Evolutionary conservation across 352 stramenopile species (phyloP), one percentile per base, ranked within the genome.

Genomic region (Phytophthora fragariaefolia): DNA sequence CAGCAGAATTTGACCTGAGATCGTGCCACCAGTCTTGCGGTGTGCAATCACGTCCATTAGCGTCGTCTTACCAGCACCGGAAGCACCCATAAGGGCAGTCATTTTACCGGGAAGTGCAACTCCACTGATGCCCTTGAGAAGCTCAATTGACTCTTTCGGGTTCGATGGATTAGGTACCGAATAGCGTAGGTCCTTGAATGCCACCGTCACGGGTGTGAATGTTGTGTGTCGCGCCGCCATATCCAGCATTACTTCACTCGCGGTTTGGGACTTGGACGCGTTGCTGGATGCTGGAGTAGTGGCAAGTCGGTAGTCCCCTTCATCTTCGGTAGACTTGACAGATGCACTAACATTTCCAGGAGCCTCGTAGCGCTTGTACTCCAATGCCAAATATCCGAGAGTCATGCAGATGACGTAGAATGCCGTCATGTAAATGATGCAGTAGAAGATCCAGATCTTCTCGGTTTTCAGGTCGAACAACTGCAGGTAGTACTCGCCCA

Each of bases 31-130:
- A 17, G 75, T 90, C 69, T 98, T 98, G 42, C 92, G 75, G 22
- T 92, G 66, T 6, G 92, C 87, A 47, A 98, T 90, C 7, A 98
- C 91, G 74, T 98, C 91, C 62, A 67, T 56, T 15, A 61, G 13
- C n/a, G 51, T 61, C 2, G 59, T 67, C 30, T 67, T 61, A 38
- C 59, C 96, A 84, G 83, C 79, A 46, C 83, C 80, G 1, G 58
- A 70, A 0, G 70, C 74, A 10, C 90, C 90, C 85, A 97, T 96
- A 6, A 70, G 62, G 13, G 62, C 62, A 12, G 62, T 70, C 62
- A 70, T 70, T 40, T 63, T 70, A 12, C 53, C 62, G 10, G 48
- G 60, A 5, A 68, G 51, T 45, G 60, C 60, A 51, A 68, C 54
- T 7, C 60, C 60, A 22, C 60, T 68, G 54, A 70, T 65, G 1